Percentiles rank a stretch among this genome's conserved stretches.
These are phyloP conservation scores for Rubroshorea leprosula DNA, from an alignment of 345 rosid species.

Conservation along the genomic window DNA sequence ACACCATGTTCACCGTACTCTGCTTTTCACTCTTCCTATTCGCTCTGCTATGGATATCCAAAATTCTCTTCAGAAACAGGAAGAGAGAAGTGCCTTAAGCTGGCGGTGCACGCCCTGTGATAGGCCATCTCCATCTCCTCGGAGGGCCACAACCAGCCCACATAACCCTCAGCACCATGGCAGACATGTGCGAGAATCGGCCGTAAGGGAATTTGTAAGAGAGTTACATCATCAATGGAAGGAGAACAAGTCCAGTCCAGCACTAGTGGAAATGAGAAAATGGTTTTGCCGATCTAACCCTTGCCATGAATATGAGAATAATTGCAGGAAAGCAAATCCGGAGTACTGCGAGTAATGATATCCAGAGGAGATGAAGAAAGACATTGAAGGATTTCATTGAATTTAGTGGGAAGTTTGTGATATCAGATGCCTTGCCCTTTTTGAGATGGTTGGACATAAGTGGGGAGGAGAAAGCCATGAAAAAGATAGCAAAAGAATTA, in stretches of 20 bases:
- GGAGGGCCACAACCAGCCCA: slow-evolving; percentile 26
- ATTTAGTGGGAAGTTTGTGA: slow-evolving; percentile 12
- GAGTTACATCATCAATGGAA: slow-evolving; percentile 8
- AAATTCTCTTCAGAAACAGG: no score
- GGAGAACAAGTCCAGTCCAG: neutral
- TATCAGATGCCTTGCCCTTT: slow-evolving; percentile 28
- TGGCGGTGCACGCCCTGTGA: slow-evolving; percentile 32
- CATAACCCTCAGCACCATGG: slow-evolving; percentile 25
- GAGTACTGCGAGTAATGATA: neutral
- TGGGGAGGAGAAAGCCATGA: slow-evolving; percentile 26
- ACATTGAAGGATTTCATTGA: slow-evolving; percentile 19
- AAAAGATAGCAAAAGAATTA: slow-evolving; percentile 13
- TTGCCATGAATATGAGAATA: slow-evolving; percentile 24
- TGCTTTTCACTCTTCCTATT: no score
- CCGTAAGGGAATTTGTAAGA: slow-evolving; percentile 10
- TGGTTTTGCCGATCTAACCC: slow-evolving; percentile 27
- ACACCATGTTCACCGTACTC: no score
- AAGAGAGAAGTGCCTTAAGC: slow-evolving; percentile 13
- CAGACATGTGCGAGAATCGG: slow-evolving; percentile 26
- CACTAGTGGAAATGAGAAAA: slow-evolving; percentile 24
- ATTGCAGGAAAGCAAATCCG: slow-evolving; percentile 23
- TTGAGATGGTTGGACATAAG: slow-evolving; percentile 35
- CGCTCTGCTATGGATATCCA: no score
- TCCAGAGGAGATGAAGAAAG: neutral
- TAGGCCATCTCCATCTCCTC: slow-evolving; percentile 37